These are phyloP conservation scores for Myxozyma vanderwaltii DNA, from an alignment of 805 yeast species.

Conservation along the genomic window DNA sequence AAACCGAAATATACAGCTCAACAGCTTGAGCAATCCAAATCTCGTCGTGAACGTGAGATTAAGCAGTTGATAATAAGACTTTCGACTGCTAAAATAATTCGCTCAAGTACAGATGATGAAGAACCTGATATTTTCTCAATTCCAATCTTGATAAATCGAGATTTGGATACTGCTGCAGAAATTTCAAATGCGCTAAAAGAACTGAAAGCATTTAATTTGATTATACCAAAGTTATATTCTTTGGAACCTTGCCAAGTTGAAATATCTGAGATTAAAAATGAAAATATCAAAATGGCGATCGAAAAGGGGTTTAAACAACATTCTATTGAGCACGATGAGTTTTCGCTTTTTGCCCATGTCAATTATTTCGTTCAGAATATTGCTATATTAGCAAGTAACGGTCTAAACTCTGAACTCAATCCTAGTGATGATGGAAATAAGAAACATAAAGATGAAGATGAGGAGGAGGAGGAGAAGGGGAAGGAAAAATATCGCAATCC, in stretches of 20 bases:
- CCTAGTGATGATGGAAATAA: too few species aligned
- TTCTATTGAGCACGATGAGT: conserved; percentile 9
- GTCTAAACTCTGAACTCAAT: neutral
- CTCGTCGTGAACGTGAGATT: conserved; percentile 27
- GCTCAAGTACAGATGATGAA: conserved; percentile 7
- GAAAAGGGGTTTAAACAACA: conserved; percentile 29
- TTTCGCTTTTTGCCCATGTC: conserved; percentile 32
- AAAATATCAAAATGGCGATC: conserved; percentile 3
- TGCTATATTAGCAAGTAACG: neutral
- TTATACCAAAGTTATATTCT: conserved; percentile 32
- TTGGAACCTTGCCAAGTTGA: conserved; percentile 29
- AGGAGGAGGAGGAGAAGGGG: neutral
- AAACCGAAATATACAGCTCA: conserved; percentile 9
- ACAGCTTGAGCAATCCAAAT: conserved; percentile 14
- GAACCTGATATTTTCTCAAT: conserved; percentile 17
- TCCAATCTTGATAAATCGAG: conserved; percentile 4
- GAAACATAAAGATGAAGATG: neutral
- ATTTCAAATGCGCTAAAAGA: neutral
- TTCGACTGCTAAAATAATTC: conserved; percentile 2
- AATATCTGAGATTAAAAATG: conserved; percentile 8
- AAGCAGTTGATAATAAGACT: conserved; percentile 26
- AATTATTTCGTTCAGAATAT: conserved; percentile 31
- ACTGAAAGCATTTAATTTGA: conserved; percentile 3
- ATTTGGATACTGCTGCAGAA: neutral
- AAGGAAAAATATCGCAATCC: conserved; percentile 10